phyloP scores from a whole-genome alignment of 306 rosid species.

The Glycyrrhiza uralensis region DNA sequence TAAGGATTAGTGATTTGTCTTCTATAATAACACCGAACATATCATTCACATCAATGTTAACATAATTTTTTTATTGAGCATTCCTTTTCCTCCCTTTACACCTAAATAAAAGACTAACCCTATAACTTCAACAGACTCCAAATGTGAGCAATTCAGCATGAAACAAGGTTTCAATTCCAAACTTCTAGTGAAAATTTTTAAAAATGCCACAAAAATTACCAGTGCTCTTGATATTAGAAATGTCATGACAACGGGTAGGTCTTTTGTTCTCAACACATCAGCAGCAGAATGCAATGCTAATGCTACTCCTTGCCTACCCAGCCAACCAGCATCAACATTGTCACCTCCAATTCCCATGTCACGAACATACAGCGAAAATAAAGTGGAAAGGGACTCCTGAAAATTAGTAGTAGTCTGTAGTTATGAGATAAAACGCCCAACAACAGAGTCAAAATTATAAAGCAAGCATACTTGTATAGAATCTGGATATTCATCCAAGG shows the following conservation, averaged over 20 bases:
- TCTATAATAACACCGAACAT: too few species aligned
- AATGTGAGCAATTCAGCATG: constrained; percentile 14
- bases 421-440: constrained; percentile 14
- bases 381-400: constrained; percentile 88
- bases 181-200: not conserved
- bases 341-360: constrained; percentile 61
- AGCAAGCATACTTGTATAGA: constrained; percentile 69
- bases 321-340: constrained; percentile 81
- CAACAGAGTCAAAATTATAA: not conserved
- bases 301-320: constrained; percentile 96
- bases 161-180: not conserved
- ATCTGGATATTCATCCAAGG: constrained; percentile 90
- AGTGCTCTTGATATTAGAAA: constrained; percentile 93
- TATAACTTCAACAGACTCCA: not conserved
- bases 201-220: constrained; percentile 47
- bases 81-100: too few species aligned
- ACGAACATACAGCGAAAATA: constrained; percentile 79
- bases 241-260: constrained; percentile 91
- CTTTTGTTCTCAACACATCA: constrained; percentile 90
- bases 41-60: too few species aligned
- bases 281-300: constrained; percentile 83
- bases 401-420: constrained; percentile 24
- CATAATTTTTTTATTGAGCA: too few species aligned
- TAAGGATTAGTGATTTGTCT: too few species aligned
- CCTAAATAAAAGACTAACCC: not conserved